A percentile compares a stretch with the other conserved stretches of the same genome.
These are phyloP conservation scores for Phytopythium litorale DNA, from an alignment of 352 stramenopile genomes.

Conservation along the genomic window DNA sequence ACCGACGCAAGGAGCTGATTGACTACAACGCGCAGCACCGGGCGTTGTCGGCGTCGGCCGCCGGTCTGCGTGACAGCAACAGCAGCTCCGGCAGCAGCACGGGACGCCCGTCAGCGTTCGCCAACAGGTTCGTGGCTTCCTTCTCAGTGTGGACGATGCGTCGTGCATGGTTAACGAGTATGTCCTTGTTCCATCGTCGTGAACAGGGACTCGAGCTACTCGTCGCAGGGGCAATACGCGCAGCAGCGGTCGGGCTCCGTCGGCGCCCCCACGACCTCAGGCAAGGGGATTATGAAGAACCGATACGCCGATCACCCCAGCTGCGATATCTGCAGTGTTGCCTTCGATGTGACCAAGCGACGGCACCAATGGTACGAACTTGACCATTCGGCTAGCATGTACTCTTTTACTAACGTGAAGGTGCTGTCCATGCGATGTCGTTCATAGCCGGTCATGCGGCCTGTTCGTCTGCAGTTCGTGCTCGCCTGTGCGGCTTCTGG, in stretches of 20 bases:
- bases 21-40: slow-evolving; percentile 43
- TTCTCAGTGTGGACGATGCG: background rate
- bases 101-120: slow-evolving; percentile 11
- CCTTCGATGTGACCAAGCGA: slow-evolving; percentile 56
- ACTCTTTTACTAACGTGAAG: background rate
- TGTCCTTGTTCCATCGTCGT: background rate
- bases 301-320: slow-evolving; percentile 60
- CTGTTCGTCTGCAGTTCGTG: slow-evolving; percentile 49
- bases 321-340: slow-evolving; percentile 54
- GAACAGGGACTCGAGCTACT: slow-evolving; percentile 16
- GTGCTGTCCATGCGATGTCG: no score
- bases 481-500: slow-evolving; percentile 40
- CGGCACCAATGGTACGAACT: slow-evolving; percentile 46
- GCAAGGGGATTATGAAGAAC: slow-evolving; percentile 58
- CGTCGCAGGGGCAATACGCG: slow-evolving; percentile 27
- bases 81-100: slow-evolving; percentile 14
- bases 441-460: slow-evolving; percentile 14
- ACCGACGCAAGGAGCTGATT: slow-evolving; percentile 41
- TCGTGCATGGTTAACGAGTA: background rate
- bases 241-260: slow-evolving; percentile 24
- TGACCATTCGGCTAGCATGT: background rate
- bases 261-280: slow-evolving; percentile 7
- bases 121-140: slow-evolving; percentile 8
- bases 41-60: background rate
- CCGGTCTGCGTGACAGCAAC: slow-evolving; percentile 7